Conservation (phyloP, 2,329 filamentous ascomycete genomes). For the Xylariaceae sp. region DNA sequence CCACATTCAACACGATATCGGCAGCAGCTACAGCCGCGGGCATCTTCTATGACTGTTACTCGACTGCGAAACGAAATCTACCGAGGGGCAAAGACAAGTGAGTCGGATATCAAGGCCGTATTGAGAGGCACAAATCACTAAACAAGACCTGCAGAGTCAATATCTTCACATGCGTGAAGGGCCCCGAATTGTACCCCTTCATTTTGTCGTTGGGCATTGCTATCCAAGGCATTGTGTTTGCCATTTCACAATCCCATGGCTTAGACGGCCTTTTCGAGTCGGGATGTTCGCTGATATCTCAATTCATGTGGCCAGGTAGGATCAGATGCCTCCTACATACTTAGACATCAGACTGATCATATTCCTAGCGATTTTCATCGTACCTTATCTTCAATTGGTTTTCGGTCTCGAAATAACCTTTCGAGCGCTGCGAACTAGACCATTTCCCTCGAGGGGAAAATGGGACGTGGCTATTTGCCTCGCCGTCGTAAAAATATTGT, state of each 20-base stretch:
- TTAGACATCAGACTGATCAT: constrained; percentile 19
- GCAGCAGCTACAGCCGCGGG: constrained; percentile 52
- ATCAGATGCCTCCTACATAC: constrained; percentile 1
- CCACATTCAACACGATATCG: constrained; percentile 56
- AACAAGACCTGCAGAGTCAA: constrained; percentile 19
- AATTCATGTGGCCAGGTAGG: constrained; percentile 58
- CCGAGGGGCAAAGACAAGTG: constrained; percentile 35
- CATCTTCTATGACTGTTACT: constrained; percentile 54
- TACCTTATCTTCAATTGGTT: constrained; percentile 61
- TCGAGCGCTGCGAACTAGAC: constrained; percentile 48
- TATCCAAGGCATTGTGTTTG: constrained; percentile 54
- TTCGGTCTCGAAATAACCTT: constrained; percentile 60
- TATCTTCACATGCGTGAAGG: constrained; percentile 38
- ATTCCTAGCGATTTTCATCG: constrained; percentile 57
- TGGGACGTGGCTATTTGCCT: constrained; percentile 59
- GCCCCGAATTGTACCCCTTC: constrained; percentile 50
- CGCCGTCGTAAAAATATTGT: constrained; percentile 42
- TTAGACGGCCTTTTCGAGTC: constrained; percentile 45
- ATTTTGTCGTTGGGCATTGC: constrained; percentile 54
- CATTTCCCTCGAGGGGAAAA: constrained; percentile 55
- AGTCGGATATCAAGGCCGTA: constrained; percentile 25
- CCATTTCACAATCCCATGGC: constrained; percentile 52
- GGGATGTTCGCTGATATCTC: constrained; percentile 50
- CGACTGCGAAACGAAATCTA: constrained; percentile 34
- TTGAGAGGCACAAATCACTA: constrained; percentile 12